Evolutionary conservation across 768 basidiomycete genomes (phyloP), one percentile per base, ranked within the genome.

Genomic region (Gloeostereum incarnatum): DNA sequence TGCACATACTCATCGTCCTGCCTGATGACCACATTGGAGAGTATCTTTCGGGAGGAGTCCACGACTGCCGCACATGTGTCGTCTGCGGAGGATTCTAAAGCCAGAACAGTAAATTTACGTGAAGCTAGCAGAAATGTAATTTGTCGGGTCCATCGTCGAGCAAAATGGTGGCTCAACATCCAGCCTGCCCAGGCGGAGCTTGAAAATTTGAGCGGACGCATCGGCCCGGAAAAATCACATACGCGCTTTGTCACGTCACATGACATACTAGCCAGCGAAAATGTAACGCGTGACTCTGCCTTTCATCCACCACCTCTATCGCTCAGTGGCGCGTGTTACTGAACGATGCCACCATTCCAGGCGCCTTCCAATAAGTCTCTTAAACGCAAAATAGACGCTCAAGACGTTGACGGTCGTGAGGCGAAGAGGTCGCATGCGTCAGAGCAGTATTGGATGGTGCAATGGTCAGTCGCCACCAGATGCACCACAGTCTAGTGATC

Each of bases 11-110:
- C 52, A 27, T 69, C 52, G 44, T 86, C 71, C 52, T 98, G 93
- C 52, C 84, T 88, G 26, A 88, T 61, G 43, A 98, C 81, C 4
- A 97, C 73, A 55, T 92, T 94, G 2, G 89, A 81, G 38, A 86
- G 75, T 27, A 98, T 67, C 51, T 66, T 51, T 14, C 76, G 71
- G 6, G 72, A 62, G 1, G 81, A 84, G 14, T 75, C 72, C 24
- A 99, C 83, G 35, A 98, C 68, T 1, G 93, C 84, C 11, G 81
- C 89, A 49, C 91, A 94, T 1, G 91, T 87, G 53, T 98, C 96
- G 56, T 99, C 94, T 10, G 91, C 90, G 9, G 89, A 92, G 1
- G 82, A n/a, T n/a, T n/a, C n/a, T n/a, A n/a, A n/a, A n/a, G n/a
- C n/a, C n/a, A n/a, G n/a, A n/a, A n/a, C n/a, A n/a, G n/a, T n/a